Conservation (phyloP, 2,329 filamentous ascomycete genomes). For the Fusarium secorum region DNA sequence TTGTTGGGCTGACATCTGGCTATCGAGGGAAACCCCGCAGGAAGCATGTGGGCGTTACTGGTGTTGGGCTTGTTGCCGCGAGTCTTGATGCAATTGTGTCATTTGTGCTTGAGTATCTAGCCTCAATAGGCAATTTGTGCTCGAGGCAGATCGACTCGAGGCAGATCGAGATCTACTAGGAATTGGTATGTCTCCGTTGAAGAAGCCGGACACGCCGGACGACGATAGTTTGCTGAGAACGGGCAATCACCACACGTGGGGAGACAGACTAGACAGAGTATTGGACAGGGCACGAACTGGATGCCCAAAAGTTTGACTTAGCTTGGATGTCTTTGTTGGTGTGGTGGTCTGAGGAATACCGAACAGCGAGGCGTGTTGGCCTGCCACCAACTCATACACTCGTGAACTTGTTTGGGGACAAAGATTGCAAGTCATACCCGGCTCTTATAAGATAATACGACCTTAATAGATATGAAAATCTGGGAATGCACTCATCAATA, state of each 20-base stretch:
- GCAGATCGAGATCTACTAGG: constrained; percentile 27
- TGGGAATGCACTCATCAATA: constrained; percentile 14
- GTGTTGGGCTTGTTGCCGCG: not conserved
- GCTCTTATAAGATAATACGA: constrained; percentile 16
- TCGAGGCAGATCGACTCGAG: constrained; percentile 15
- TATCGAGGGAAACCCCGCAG: not conserved
- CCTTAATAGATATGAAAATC: constrained; percentile 29
- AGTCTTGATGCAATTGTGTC: constrained; percentile 15
- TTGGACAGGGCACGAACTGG: constrained; percentile 16
- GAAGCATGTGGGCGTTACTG: not conserved
- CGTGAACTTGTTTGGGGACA: not conserved
- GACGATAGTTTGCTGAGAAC: constrained; percentile 2
- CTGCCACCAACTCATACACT: constrained; percentile 1
- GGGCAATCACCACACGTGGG: constrained; percentile 23
- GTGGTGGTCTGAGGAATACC: constrained; percentile 18
- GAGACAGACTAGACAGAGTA: constrained; percentile 8
- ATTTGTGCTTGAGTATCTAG: constrained; percentile 20
- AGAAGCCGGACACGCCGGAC: constrained; percentile 16
- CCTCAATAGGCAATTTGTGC: constrained; percentile 9
- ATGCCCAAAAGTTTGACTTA: constrained; percentile 4
- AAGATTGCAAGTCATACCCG: constrained; percentile 16
- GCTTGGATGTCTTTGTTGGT: constrained; percentile 16
- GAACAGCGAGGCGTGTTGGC: not conserved
- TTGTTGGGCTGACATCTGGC: not conserved
- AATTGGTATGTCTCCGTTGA: not conserved